Evolutionary conservation across 345 rosid species (phyloP).

Genomic region (Populus tremula): DNA sequence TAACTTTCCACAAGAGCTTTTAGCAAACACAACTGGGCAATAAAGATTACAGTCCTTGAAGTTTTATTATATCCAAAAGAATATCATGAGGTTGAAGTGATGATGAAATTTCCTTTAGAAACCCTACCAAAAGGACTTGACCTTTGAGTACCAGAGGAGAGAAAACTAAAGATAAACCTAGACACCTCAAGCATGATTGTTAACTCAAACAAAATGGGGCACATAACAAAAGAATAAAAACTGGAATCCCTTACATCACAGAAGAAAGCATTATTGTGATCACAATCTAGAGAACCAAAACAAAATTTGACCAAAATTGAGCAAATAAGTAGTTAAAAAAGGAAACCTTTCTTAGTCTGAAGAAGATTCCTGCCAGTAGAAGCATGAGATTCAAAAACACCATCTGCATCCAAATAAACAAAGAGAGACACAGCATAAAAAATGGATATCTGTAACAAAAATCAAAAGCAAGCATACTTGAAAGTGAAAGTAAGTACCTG

Average conservation of each 20-base stretch:
- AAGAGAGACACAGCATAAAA: not conserved
- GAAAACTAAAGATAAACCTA: not conserved
- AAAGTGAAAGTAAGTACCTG: slow-evolving; percentile 26
- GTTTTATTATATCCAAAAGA: not conserved
- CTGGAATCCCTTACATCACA: slow-evolving; percentile 2
- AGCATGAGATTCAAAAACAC: slow-evolving; percentile 38
- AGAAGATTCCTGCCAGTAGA: slow-evolving; percentile 55
- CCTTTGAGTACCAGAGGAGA: not conserved
- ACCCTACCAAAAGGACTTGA: not conserved
- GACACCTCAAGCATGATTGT: too few relatives aligned
- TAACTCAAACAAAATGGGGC: too few relatives aligned
- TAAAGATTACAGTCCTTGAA: too few relatives aligned
- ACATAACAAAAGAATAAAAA: not conserved
- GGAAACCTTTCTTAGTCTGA: slow-evolving; percentile 59
- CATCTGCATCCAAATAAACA: slow-evolving; percentile 40
- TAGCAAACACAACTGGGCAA: too few relatives aligned
- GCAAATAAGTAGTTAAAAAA: not conserved
- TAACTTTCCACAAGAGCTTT: too few relatives aligned
- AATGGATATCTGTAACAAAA: not conserved
- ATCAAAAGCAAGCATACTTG: not conserved
- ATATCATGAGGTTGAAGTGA: not conserved
- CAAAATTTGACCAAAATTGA: not conserved
- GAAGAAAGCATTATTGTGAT: not conserved
- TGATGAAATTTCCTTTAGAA: not conserved
- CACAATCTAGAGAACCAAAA: not conserved